A percentile compares a stretch with the other conserved stretches of the same genome.
Conservation (phyloP, 495 filamentous ascomycete genomes). For the Hypoxylon lienhwacheense region DNA sequence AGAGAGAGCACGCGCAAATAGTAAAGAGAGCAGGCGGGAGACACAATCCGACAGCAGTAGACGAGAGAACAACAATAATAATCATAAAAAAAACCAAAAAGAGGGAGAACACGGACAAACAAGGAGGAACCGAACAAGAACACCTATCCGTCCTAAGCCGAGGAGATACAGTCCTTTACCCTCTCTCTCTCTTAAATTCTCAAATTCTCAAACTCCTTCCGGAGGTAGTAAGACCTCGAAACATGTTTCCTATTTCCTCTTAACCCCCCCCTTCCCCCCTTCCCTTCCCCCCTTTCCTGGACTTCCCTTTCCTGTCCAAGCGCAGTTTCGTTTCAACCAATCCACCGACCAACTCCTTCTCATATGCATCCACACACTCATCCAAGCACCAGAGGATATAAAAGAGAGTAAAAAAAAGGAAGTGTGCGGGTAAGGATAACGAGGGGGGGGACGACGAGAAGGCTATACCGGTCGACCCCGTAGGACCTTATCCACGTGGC, state of each 20-base stretch:
- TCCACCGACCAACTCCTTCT: slow-evolving; percentile 26
- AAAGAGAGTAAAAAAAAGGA: not conserved
- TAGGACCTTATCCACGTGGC: slow-evolving; percentile 13
- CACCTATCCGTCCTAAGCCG: slow-evolving; percentile 3
- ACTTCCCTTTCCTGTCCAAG: slow-evolving; percentile 6
- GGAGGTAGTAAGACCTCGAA: slow-evolving; percentile 19
- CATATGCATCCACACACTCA: slow-evolving; percentile 10
- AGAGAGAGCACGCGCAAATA: too few relatives aligned
- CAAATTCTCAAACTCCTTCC: slow-evolving; percentile 22
- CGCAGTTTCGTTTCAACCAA: slow-evolving; percentile 1
- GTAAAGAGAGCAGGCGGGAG: too few relatives aligned
- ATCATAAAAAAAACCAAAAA: too few relatives aligned
- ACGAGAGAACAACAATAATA: too few relatives aligned
- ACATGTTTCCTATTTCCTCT: slow-evolving; percentile 20
- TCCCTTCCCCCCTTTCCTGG: slow-evolving; percentile 1
- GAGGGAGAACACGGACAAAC: too few relatives aligned
- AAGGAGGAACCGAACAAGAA: too few relatives aligned
- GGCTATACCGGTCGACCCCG: not conserved
- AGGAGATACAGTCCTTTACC: too few relatives aligned
- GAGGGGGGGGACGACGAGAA: not conserved
- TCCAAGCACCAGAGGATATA: not conserved
- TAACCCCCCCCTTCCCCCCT: too few relatives aligned
- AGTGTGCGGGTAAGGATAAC: slow-evolving; percentile 5
- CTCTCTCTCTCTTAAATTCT: too few relatives aligned
- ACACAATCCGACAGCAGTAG: too few relatives aligned